Conservation (phyloP, 306 rosid genomes). For the Rubus idaeus region DNA sequence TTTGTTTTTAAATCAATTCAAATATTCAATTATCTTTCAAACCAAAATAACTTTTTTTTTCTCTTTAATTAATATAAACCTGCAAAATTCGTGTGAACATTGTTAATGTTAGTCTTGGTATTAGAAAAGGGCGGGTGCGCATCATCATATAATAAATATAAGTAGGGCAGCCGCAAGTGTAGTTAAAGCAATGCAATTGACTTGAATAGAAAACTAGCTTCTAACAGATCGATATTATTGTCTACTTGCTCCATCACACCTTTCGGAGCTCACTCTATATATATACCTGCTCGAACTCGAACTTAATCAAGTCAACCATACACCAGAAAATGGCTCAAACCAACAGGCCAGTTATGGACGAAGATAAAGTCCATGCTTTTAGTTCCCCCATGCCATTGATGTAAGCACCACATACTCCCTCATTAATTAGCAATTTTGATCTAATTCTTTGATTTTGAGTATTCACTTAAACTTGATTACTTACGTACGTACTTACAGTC, state of each 20-base stretch:
- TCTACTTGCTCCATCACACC: background rate
- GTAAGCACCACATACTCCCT: background rate
- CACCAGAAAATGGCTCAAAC: background rate
- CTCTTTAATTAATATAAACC: background rate
- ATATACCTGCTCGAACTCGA: background rate
- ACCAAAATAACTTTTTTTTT: background rate
- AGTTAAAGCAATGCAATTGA: conserved; percentile 2
- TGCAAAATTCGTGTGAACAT: background rate
- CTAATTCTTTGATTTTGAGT: background rate
- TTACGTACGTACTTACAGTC: background rate
- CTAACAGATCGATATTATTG: background rate
- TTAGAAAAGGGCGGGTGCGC: background rate
- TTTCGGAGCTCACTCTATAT: background rate
- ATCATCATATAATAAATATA: conserved; percentile 1
- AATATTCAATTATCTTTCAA: background rate
- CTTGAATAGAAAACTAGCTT: background rate
- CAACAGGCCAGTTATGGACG: background rate
- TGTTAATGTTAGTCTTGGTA: background rate
- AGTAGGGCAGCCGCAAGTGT: conserved; percentile 22
- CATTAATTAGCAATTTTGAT: background rate
- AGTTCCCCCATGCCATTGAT: background rate
- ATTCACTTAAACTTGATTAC: background rate
- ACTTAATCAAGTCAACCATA: background rate
- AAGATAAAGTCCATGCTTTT: conserved; percentile 13
- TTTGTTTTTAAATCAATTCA: too few relatives aligned